phyloP scores from a whole-genome alignment of 768 basidiomycete species.

The Polyporus arcularius region DNA sequence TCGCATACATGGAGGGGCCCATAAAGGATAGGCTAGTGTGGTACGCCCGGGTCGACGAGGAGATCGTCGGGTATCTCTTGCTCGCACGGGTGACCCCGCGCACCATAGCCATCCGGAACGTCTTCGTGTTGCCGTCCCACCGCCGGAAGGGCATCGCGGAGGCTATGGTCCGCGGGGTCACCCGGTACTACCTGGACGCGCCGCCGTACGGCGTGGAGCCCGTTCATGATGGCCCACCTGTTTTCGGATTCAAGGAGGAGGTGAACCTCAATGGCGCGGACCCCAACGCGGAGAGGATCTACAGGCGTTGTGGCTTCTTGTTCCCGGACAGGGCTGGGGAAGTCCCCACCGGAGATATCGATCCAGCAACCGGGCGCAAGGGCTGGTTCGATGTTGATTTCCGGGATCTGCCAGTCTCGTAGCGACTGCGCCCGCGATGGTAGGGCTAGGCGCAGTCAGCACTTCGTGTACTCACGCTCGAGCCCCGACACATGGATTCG shows the following conservation, averaged over 20 bases:
- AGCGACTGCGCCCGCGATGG: too few relatives aligned
- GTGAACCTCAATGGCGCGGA: constrained; percentile 2
- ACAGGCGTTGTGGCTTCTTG: constrained; percentile 1
- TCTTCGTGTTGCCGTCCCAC: constrained; percentile 15
- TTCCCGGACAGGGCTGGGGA: background rate
- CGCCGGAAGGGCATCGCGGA: constrained; percentile 22
- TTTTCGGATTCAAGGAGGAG: constrained; percentile 7
- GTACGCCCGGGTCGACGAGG: constrained; percentile 2
- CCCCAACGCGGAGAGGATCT: background rate
- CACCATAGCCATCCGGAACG: constrained; percentile 23
- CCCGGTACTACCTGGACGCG: constrained; percentile 19
- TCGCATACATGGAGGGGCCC: background rate
- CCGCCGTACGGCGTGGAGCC: constrained; percentile 2
- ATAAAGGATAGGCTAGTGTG: constrained; percentile 1
- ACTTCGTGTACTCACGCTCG: too few relatives aligned
- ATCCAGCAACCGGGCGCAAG: background rate
- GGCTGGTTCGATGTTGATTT: constrained; percentile 3
- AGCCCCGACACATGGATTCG: too few relatives aligned
- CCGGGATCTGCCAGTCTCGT: too few relatives aligned
- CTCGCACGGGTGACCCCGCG: constrained; percentile 17
- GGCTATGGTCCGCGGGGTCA: constrained; percentile 16
- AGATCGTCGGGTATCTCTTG: constrained; percentile 12
- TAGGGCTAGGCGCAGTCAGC: too few relatives aligned
- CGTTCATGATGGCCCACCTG: background rate
- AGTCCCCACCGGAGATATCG: background rate